These are phyloP conservation scores for Ganoderma resinaceum DNA, from an alignment of 1,284 basidiomycete genomes.

Conservation along the genomic window DNA sequence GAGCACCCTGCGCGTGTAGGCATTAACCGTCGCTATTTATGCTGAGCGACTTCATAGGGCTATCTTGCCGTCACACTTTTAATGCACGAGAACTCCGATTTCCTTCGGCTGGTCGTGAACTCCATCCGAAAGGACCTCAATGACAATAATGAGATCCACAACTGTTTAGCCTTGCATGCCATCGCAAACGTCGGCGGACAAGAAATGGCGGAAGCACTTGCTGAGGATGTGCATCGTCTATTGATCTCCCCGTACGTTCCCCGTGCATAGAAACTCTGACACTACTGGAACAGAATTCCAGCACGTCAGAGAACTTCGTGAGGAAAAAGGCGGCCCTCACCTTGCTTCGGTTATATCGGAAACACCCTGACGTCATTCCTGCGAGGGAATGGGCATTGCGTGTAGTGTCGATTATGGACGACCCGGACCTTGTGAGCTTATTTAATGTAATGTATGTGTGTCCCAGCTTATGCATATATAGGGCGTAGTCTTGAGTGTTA, in stretches of 20 bases:
- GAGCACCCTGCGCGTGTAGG: conserved; percentile 40
- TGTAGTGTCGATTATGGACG: conserved; percentile 95
- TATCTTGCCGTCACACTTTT: conserved; percentile 97
- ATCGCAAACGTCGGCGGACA: conserved; percentile 98
- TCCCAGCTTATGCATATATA: conserved; percentile 38
- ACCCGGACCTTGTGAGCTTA: conserved; percentile 79
- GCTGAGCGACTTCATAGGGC: conserved; percentile 60
- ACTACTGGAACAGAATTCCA: conserved; percentile 40
- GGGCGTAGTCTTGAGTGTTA: conserved; percentile 95
- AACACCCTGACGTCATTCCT: conserved; percentile 94
- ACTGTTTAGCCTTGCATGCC: conserved; percentile 96
- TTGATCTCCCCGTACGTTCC: conserved; percentile 91
- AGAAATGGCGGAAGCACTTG: conserved; percentile 97
- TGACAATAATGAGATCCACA: conserved; percentile 93
- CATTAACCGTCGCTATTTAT: conserved; percentile 12
- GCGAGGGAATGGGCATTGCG: conserved; percentile 95
- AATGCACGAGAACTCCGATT: conserved; percentile 99
- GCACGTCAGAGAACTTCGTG: conserved; percentile 94
- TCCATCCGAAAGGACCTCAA: conserved; percentile 98
- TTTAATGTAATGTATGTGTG: not conserved
- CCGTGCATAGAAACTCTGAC: not conserved
- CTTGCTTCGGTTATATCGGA: conserved; percentile 91
- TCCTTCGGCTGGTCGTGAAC: conserved; percentile 95
- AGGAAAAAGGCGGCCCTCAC: conserved; percentile 99
- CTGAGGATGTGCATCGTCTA: conserved; percentile 92